These are phyloP conservation scores for Epicoccum sorghinum DNA, from an alignment of 2,329 filamentous ascomycete genomes.

Conservation along the genomic window DNA sequence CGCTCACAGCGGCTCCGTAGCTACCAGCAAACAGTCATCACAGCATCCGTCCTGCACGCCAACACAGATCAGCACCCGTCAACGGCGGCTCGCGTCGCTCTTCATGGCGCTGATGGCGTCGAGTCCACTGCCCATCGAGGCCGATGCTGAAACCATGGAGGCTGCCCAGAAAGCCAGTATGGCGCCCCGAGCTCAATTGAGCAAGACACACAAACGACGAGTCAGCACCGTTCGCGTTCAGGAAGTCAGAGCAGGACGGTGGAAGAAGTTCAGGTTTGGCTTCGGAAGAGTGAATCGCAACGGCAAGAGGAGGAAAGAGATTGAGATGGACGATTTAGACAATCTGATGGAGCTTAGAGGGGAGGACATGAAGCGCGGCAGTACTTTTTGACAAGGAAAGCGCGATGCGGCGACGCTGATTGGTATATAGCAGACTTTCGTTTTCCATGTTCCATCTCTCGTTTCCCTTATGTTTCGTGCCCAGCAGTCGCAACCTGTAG, in stretches of 20 bases:
- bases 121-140: slow-evolving; percentile 23
- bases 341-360: slow-evolving; percentile 75
- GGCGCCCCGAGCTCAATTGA: slow-evolving; percentile 7
- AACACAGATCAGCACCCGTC: slow-evolving; percentile 15
- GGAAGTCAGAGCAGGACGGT: slow-evolving; percentile 19
- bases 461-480: slow-evolving; percentile 57
- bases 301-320: not conserved
- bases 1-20: slow-evolving; percentile 1
- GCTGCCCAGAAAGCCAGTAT: slow-evolving; percentile 18
- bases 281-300: slow-evolving; percentile 9
- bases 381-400: not conserved
- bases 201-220: not conserved
- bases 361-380: slow-evolving; percentile 64
- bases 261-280: slow-evolving; percentile 24
- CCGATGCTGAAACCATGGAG: slow-evolving; percentile 25
- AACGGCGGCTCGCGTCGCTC: slow-evolving; percentile 23
- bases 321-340: slow-evolving; percentile 9
- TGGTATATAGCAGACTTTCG: not conserved
- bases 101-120: slow-evolving; percentile 26
- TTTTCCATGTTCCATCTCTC: not conserved
- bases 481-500: slow-evolving; percentile 82
- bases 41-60: not conserved
- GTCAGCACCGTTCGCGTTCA: slow-evolving; percentile 1
- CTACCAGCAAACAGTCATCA: not conserved
- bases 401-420: not conserved